phyloP scores from a whole-genome alignment of 768 basidiomycete species.

The Boletus subparvulus region DNA sequence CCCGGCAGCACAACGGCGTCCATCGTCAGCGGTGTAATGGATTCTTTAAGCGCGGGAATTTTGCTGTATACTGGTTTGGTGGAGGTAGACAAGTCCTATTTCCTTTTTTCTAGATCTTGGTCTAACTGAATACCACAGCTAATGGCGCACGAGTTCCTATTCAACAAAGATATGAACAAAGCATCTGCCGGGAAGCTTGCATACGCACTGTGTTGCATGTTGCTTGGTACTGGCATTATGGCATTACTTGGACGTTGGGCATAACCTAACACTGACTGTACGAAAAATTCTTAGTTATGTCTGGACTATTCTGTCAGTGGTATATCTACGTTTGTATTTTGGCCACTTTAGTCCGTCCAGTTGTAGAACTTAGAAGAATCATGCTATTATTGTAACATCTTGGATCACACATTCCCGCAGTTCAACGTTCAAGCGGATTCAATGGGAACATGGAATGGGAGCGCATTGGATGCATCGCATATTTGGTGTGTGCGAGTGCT shows the following conservation, averaged over 20 bases:
- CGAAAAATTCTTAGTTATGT: neutral
- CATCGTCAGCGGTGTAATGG: conserved; percentile 83
- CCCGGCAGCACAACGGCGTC: conserved; percentile 71
- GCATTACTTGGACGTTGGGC: conserved; percentile 90
- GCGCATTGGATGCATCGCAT: neutral
- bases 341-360: neutral
- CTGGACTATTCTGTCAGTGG: neutral
- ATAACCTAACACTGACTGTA: conserved; percentile 31
- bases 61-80: conserved; percentile 85
- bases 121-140: conserved; percentile 46
- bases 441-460: neutral
- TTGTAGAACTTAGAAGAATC: neutral
- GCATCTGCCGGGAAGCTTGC: conserved; percentile 61
- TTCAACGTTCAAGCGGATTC: neutral
- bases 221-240: conserved; percentile 87
- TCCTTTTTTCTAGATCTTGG: neutral
- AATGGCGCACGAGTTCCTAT: conserved; percentile 92
- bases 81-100: conserved; percentile 47
- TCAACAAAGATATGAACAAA: conserved; percentile 83
- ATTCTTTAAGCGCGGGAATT: conserved; percentile 84
- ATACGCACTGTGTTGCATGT: conserved; percentile 76
- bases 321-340: neutral
- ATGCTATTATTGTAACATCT: neutral
- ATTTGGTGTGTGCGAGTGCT: neutral
- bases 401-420: neutral